Evolutionary conservation across 208 protist species (phyloP), one percentile per base, ranked within the genome.

Genomic region (Phytomonas sp.): DNA sequence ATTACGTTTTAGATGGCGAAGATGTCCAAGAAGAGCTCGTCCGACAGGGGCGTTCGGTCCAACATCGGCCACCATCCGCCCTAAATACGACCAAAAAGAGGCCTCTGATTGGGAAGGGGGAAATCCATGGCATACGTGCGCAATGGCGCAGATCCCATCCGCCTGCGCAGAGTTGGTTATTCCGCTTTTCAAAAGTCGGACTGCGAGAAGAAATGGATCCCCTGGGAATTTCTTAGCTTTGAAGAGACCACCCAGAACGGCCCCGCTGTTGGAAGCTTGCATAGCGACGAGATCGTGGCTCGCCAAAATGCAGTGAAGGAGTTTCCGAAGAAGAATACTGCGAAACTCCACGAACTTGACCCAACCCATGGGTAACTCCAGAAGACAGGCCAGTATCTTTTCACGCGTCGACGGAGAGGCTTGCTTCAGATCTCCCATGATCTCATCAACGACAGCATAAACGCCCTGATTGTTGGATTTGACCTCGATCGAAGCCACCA

Each of bases 181-280:
- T 4, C 81, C 79, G 60, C 79, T 81, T 78, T 87, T 76, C 45
- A 94, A 71, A 71, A 94, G 72, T 12, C 81, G 71, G 10, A 75
- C 74, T 29, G 84, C 87, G 26, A 94, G 69, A 61, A 80, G 77
- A 71, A 92, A 94, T 29, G 89, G 89, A 66, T 94, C 89, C 31
- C 87, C 87, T 16, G 78, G 65, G 40, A 92, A 64, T 60, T 92
- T 77, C 45, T 70, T 52, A 29, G 78, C 66, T 16, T 72, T 64
- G 60, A 91, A 92, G 34, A 92, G 67, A 60, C 81, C 73, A 29
- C 84, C 89, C n/a, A 89, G 49, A 0, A 82, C 71, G 7, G 75
- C 66, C 34, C 87, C 89, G 74, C 84, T 89, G 74, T 92, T 92
- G 49, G 75, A 64, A 4, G 80, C 77, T 62, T 77, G 74, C 29